Percentiles rank a stretch among this genome's conserved stretches.
Evolutionary conservation across 1,284 basidiomycete genomes (phyloP).

Genomic region (Heterobasidion irregulare): DNA sequence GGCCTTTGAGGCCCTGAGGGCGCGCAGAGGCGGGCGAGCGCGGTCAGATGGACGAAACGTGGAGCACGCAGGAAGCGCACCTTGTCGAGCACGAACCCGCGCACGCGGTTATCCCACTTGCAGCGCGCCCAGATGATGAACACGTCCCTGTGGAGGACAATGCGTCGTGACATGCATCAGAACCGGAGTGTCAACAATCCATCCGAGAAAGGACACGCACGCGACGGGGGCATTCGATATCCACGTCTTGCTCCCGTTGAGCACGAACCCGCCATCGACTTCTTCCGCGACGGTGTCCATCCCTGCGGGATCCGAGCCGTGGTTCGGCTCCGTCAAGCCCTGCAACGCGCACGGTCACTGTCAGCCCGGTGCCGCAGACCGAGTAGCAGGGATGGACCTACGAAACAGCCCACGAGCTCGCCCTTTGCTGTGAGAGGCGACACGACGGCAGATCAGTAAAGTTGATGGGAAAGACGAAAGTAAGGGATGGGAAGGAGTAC

Average conservation of each 20-base stretch:
- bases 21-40: not conserved
- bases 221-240: slow-evolving; percentile 88
- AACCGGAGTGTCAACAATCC: not conserved
- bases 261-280: slow-evolving; percentile 73
- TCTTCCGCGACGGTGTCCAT: slow-evolving; percentile 95
- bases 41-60: not conserved
- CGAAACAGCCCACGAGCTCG: slow-evolving; percentile 90
- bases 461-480: not conserved
- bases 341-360: slow-evolving; percentile 17
- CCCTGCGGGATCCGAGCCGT: slow-evolving; percentile 88
- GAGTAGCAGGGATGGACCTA: slow-evolving; percentile 19
- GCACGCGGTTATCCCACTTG: slow-evolving; percentile 88
- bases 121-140: slow-evolving; percentile 95
- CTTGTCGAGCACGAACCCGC: slow-evolving; percentile 92
- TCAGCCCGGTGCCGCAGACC: no score
- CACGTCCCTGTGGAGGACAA: slow-evolving; percentile 48
- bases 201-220: slow-evolving; percentile 29
- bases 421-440: slow-evolving; percentile 54
- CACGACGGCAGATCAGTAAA: slow-evolving; percentile 2
- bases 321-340: slow-evolving; percentile 95
- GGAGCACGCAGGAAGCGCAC: slow-evolving; percentile 22
- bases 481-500: slow-evolving; percentile 9
- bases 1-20: slow-evolving; percentile 69
- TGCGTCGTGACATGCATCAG: not conserved
- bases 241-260: slow-evolving; percentile 96